A percentile compares a stretch with the other conserved stretches of the same genome.
These are phyloP conservation scores for Spergularia marina DNA, from an alignment of 148 eudicot species.

Conservation along the genomic window DNA sequence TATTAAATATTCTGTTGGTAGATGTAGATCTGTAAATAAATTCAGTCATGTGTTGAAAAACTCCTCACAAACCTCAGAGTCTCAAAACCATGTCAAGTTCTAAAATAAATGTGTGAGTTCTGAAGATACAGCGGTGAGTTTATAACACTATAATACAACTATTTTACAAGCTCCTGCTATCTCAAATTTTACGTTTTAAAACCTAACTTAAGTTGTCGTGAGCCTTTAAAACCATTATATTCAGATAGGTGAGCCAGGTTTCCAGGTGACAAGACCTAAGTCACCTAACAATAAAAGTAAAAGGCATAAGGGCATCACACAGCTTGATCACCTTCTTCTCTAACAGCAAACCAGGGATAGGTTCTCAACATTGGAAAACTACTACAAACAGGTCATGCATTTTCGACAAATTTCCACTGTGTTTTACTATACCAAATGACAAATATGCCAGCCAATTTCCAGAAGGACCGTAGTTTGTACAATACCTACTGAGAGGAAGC, in stretches of 20 bases:
- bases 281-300: background rate
- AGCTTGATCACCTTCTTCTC: background rate
- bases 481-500: background rate
- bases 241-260: background rate
- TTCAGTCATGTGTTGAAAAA: too few relatives aligned
- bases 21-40: too few relatives aligned
- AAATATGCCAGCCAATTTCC: background rate
- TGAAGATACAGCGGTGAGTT: too few relatives aligned
- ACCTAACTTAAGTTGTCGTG: background rate
- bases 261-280: background rate
- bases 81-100: too few relatives aligned
- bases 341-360: background rate
- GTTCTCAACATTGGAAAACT: conserved; percentile 1
- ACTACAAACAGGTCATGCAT: background rate
- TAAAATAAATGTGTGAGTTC: too few relatives aligned
- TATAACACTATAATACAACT: too few relatives aligned
- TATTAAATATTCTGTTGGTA: background rate
- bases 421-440: background rate
- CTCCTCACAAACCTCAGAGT: too few relatives aligned
- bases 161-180: too few relatives aligned
- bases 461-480: background rate
- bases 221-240: background rate
- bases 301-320: background rate
- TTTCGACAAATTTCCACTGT: background rate
- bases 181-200: too few relatives aligned